Base-by-base conservation (phyloP, 495 filamentous ascomycete genomes). In the Aspergillus steynii region DNA sequence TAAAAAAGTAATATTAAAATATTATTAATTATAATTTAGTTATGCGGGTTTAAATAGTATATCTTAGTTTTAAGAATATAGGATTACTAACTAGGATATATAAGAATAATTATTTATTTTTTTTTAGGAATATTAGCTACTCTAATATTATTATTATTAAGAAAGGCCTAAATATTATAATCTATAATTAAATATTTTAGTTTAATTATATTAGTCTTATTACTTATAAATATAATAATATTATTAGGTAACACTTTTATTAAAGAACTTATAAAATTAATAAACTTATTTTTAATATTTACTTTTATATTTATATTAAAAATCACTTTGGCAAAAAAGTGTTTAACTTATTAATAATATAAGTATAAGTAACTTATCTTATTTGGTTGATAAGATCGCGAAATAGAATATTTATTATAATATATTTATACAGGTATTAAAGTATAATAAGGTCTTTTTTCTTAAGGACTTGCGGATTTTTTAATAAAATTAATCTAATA, bases 51-150 rank as follows among this genome's bases (percentile, higher is more conserved):
- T 20, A 20, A 20, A 20, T 20, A 20, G 20, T 20, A 20, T 20
- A 20, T 20, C 20, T 20, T 20, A 20, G 20, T 20, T 20, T 20
- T 20, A 20, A 20, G 20, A 20, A 20, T 20, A 20, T 20, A 20
- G 20, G 20, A 20, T 20, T 20, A 20, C 20, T 20, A 20, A 20
- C 20, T 20, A 20, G 20, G 20, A 20, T 20, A 51, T 51, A 10
- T 51, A n/a, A 48, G 15, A 12, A 27, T 57, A 27, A 7, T 57
- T 57, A 48, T 49, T 48, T 57, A 57, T 27, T 27, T 26, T 32
- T 48, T 26, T 57, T 49, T 48, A 28, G 29, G 6, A 32, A 27
- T 29, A 49, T 48, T 48, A 57, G 49, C 20, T 20, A 20, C 20
- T 20, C 20, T 20, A 20, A 20, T 20, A 20, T 20, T 20, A 20